Evolutionary conservation across 78 protist species (phyloP).

Genomic region (Dictyostelium discoideum): dicty_2.7 NC_007088.5:5570501-5571000

Average conservation of each 20-base stretch:
- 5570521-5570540: too few species aligned
- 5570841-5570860: neutral
- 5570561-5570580: neutral
- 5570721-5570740: neutral
- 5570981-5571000: neutral
- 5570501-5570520: too few species aligned
- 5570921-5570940: too few species aligned
- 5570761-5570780: neutral
- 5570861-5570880: neutral
- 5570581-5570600: too few species aligned
- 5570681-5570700: neutral
- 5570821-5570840: neutral
- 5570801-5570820: neutral
- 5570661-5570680: neutral
- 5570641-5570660: too few species aligned
- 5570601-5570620: too few species aligned
- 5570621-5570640: neutral
- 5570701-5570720: neutral
- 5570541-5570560: too few species aligned
- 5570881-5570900: neutral
- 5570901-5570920: neutral
- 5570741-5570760: neutral
- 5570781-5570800: neutral
- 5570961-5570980: neutral
- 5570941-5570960: neutral